These are phyloP conservation scores for Geopyxis carbonaria DNA, from an alignment of 495 filamentous ascomycete species.

Conservation along the genomic window DNA sequence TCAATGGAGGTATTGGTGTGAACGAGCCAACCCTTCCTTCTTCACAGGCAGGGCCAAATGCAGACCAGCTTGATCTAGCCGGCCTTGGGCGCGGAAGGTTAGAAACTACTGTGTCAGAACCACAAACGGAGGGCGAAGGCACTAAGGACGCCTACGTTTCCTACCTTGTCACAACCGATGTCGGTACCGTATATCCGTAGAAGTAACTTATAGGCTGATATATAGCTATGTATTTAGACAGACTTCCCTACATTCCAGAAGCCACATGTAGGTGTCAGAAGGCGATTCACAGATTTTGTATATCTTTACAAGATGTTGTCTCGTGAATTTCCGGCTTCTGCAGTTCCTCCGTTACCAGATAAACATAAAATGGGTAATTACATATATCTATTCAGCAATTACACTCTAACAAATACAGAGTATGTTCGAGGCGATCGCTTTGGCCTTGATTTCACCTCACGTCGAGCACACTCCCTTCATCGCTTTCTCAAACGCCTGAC, in stretches of 20 bases:
- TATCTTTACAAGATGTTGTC: conserved; percentile 84
- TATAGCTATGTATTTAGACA: conserved; percentile 38
- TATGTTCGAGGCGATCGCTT: conserved; percentile 94
- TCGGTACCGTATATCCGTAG: conserved; percentile 36
- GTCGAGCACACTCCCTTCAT: conserved; percentile 76
- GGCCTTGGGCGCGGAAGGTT: conserved; percentile 62
- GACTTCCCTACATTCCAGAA: conserved; percentile 85
- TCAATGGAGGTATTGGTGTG: not conserved
- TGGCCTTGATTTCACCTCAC: conserved; percentile 77
- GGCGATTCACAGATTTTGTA: conserved; percentile 92
- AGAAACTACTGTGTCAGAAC: conserved; percentile 63
- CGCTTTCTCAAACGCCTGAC: conserved; percentile 78
- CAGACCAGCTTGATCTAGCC: conserved; percentile 43
- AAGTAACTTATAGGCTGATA: conserved; percentile 7
- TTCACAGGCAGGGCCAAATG: conserved; percentile 39
- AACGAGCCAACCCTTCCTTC: conserved; percentile 26
- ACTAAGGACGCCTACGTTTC: conserved; percentile 95
- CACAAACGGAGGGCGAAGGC: conserved; percentile 88
- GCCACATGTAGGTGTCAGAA: conserved; percentile 53
- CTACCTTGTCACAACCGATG: conserved; percentile 80
- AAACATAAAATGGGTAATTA: conserved; percentile 72
- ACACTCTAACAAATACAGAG: conserved; percentile 30
- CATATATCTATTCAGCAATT: not conserved
- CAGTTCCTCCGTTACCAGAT: conserved; percentile 86
- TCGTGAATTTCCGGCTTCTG: conserved; percentile 74